phyloP scores from a whole-genome alignment of 176 grass and related monocot species.

The Chrysopogon serrulatus region DNA sequence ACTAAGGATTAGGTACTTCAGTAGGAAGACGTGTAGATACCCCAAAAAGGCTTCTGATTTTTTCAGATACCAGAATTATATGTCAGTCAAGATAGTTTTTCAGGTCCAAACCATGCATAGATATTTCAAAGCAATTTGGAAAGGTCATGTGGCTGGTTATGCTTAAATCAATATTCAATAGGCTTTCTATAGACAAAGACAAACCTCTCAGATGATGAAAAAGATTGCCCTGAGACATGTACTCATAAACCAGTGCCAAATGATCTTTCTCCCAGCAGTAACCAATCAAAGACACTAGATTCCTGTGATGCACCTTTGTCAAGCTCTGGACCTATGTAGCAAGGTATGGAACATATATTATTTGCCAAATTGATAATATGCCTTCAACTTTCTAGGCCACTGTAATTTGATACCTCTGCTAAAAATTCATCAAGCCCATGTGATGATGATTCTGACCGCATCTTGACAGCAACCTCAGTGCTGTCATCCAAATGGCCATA shows the following conservation, averaged over 20 bases:
- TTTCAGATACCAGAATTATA: not conserved
- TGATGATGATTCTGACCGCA: not conserved
- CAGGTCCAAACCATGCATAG: not conserved
- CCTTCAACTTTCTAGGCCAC: not conserved
- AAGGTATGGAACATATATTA: not conserved
- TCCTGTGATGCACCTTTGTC: constrained; percentile 14
- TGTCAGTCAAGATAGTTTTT: not conserved
- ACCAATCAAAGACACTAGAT: too few species aligned
- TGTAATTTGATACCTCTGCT: not conserved
- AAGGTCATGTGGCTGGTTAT: not conserved
- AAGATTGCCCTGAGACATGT: too few species aligned
- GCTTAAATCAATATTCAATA: not conserved
- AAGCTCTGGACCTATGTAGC: constrained; percentile 6
- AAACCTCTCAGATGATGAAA: too few species aligned
- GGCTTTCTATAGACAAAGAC: not conserved
- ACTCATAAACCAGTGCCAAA: too few species aligned
- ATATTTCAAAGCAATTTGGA: not conserved
- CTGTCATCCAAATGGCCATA: not conserved
- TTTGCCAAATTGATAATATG: not conserved
- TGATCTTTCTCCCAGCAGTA: too few species aligned
- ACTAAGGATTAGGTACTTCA: too few species aligned
- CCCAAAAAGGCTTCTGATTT: not conserved
- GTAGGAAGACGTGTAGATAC: too few species aligned
- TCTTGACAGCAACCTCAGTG: not conserved
- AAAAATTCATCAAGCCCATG: not conserved